A percentile compares a stretch with the other conserved stretches of the same genome.
Evolutionary conservation across 2,329 filamentous ascomycete species (phyloP).

Genomic region (Erysiphe neolycopersici): DNA sequence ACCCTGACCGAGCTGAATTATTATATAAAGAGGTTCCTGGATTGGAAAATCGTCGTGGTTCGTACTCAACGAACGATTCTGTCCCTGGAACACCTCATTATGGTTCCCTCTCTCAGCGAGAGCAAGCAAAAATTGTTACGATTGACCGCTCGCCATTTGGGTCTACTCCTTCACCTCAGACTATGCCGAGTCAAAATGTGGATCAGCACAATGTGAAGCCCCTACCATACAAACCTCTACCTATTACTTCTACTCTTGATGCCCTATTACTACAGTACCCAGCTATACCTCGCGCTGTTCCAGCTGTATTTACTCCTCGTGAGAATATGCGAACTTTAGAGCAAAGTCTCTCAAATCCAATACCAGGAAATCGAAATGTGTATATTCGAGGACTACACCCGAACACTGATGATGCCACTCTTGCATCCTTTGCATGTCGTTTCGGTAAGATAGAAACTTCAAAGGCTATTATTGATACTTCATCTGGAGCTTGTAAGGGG

Average conservation of each 20-base stretch:
- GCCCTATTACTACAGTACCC: slow-evolving; percentile 50
- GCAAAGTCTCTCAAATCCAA: slow-evolving; percentile 82
- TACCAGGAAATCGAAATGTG: slow-evolving; percentile 78
- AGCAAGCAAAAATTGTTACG: slow-evolving; percentile 29
- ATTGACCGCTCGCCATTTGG: slow-evolving; percentile 35
- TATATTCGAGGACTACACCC: slow-evolving; percentile 93
- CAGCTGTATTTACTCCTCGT: slow-evolving; percentile 61
- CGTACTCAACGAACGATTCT: slow-evolving; percentile 41
- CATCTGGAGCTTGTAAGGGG: slow-evolving; percentile 90
- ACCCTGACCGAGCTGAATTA: slow-evolving; percentile 11
- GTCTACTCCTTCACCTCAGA: slow-evolving; percentile 38
- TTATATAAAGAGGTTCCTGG: slow-evolving; percentile 24
- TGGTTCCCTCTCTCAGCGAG: slow-evolving; percentile 27
- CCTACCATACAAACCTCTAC: slow-evolving; percentile 12
- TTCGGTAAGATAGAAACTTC: slow-evolving; percentile 91
- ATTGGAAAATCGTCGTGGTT: slow-evolving; percentile 37
- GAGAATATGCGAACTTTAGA: slow-evolving; percentile 76
- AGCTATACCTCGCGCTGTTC: slow-evolving; percentile 62
- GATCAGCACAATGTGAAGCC: slow-evolving; percentile 12
- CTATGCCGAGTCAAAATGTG: slow-evolving; percentile 20
- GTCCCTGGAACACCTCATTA: slow-evolving; percentile 39
- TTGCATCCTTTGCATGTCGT: slow-evolving; percentile 56
- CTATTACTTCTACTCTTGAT: slow-evolving; percentile 22
- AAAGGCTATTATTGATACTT: slow-evolving; percentile 93
- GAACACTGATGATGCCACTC: slow-evolving; percentile 76